Evolutionary conservation across 106 monocot genomes (phyloP).

Genomic region (Dendrobium officinale): DNA sequence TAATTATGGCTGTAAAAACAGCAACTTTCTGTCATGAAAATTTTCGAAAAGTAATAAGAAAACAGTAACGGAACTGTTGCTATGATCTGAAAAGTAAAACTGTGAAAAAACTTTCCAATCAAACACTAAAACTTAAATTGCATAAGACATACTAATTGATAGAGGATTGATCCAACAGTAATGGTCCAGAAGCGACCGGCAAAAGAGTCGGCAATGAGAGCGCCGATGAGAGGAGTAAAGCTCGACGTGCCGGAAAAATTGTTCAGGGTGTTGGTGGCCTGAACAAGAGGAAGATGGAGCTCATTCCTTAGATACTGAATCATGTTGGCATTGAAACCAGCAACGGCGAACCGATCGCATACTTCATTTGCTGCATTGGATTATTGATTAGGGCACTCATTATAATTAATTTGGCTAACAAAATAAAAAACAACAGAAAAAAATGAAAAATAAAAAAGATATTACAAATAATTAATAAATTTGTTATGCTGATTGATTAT

Average conservation of each 20-base stretch:
- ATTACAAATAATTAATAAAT: no score
- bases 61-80: no score
- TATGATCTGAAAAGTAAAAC: no score
- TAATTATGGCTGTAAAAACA: no score
- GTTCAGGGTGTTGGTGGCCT: slow-evolving; percentile 42
- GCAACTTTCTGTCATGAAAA: no score
- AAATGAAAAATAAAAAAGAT: not conserved
- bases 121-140: not conserved
- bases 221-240: slow-evolving; percentile 30
- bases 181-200: slow-evolving; percentile 48
- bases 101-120: no score
- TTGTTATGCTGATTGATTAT: no score
- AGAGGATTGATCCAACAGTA: slow-evolving; percentile 26
- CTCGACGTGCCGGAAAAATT: slow-evolving; percentile 27
- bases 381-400: no score
- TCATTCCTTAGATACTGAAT: slow-evolving; percentile 33
- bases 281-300: slow-evolving; percentile 37
- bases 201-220: slow-evolving; percentile 35
- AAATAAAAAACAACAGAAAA: not conserved
- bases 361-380: slow-evolving; percentile 30
- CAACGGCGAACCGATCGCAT: slow-evolving; percentile 28
- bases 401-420: no score
- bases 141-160: slow-evolving; percentile 18
- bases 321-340: slow-evolving; percentile 37
- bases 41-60: no score